Conservation (phyloP, 2,329 filamentous ascomycete species). For the Trichoderma gracile region DNA sequence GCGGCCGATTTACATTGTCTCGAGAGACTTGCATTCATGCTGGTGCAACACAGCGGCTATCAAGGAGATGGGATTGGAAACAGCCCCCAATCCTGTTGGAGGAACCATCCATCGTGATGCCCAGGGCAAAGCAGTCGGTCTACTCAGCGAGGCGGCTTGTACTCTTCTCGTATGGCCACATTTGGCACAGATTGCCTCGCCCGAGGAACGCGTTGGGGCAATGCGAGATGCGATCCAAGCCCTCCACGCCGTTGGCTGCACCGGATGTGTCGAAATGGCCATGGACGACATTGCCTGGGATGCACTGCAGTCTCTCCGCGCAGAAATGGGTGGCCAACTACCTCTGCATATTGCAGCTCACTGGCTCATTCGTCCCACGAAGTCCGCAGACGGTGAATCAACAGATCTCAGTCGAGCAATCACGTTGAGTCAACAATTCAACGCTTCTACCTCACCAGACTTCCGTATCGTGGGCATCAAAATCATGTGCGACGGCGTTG, state of each 20-base stretch:
- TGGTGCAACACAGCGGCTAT: conserved; percentile 18
- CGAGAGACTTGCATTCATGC: conserved; percentile 15
- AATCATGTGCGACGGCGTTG: conserved; percentile 19
- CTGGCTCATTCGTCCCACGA: conserved; percentile 11
- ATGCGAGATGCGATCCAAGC: conserved; percentile 1
- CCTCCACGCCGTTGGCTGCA: conserved; percentile 17
- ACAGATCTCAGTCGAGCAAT: conserved; percentile 12
- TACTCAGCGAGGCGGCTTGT: conserved; percentile 10
- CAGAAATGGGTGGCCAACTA: conserved; percentile 14
- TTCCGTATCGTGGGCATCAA: conserved; percentile 21
- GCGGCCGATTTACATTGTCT: conserved; percentile 10
- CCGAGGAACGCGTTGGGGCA: conserved; percentile 3
- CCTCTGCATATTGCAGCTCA: conserved; percentile 19
- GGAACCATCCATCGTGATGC: conserved; percentile 18
- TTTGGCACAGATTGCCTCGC: conserved; percentile 14
- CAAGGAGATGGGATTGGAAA: conserved; percentile 9
- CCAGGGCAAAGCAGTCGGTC: background rate
- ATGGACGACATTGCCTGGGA: conserved; percentile 21
- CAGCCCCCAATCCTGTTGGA: conserved; percentile 14
- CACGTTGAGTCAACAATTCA: background rate
- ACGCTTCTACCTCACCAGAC: conserved; percentile 1
- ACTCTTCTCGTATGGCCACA: conserved; percentile 14
- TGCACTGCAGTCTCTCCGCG: conserved; percentile 6
- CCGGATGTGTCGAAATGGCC: conserved; percentile 19
- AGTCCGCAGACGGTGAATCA: conserved; percentile 6